Evolutionary conservation across 768 basidiomycete species (phyloP).

Genomic region (Mycena sanguinolenta): DNA sequence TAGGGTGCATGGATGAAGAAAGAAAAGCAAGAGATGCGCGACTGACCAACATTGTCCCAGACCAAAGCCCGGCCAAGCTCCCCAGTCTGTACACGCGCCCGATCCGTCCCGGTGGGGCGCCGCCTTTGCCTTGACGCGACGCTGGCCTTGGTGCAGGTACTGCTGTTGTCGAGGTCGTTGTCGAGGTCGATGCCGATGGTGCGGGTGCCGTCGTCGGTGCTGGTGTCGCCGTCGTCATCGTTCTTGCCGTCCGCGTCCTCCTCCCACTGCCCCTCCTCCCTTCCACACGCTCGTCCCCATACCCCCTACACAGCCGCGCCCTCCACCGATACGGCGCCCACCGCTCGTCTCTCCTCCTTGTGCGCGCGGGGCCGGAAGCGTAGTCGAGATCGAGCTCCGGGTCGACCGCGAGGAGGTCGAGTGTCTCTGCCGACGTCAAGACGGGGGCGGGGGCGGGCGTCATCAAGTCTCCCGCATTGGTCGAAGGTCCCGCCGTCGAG

Average conservation of each 20-base stretch:
- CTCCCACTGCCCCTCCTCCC: too few species aligned
- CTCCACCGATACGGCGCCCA: background rate
- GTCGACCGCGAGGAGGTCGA: background rate
- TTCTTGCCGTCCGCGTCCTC: background rate
- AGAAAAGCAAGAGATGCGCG: too few species aligned
- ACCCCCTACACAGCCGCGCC: background rate
- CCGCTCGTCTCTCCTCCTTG: background rate
- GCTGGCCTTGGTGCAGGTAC: background rate
- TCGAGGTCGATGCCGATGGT: too few species aligned
- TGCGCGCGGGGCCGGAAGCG: too few species aligned
- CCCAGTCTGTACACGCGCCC: constrained; percentile 54
- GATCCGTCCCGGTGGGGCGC: constrained; percentile 15
- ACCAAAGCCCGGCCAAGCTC: constrained; percentile 59
- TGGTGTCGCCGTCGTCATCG: background rate
- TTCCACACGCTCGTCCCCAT: background rate
- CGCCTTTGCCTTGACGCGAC: background rate
- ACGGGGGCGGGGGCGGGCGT: background rate
- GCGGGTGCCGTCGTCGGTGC: background rate
- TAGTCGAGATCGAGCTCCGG: background rate
- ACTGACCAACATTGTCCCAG: constrained; percentile 46
- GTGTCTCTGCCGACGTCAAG: background rate
- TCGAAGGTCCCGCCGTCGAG: background rate
- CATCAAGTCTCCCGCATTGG: background rate
- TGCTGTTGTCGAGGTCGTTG: too few species aligned
- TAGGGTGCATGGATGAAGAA: background rate